Evolutionary conservation across 768 basidiomycete species (phyloP), one percentile per base, ranked within the genome.

Genomic region (Kwoniella shandongensis): DNA sequence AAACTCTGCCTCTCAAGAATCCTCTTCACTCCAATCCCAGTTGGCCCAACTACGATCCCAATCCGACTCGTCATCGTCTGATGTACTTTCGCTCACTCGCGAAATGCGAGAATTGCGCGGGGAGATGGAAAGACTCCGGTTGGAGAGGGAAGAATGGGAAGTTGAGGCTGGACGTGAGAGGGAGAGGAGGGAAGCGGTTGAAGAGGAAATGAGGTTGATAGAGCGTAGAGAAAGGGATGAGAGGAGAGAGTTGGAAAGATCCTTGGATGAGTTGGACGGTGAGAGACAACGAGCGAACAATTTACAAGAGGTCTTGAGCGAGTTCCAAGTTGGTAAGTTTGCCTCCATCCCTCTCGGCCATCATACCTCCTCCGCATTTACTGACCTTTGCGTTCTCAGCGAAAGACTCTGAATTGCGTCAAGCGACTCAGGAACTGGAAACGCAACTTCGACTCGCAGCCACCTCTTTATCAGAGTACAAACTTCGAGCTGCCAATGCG

Each of bases 301-400:
- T 77, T 75, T 99, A 57, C 89, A 97, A 74, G 87, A 88, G 2
- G 96, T 99, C 3, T 78, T 99, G 67, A 87, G 90, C 70, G 96
- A 98, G 77, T 99, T 98, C 78, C 91, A 98, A 78, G 81, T 85
- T 51, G 87, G 94, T 93, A 66, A 57, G 87, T 79, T 2, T 25
- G 1, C 30, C 35, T 26, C 18, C 46, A 30, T 18, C 42, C 52
- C 51, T 36, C 23, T 50, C 22, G 22, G 26, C 45, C 27, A n/a
- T 7, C 23, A 47, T 17, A n/a, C n/a, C n/a, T n/a, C n/a, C n/a
- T n/a, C n/a, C n/a, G n/a, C n/a, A n/a, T n/a, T n/a, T n/a, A n/a
- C 44, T 44, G 44, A 44, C 44, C n/a, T n/a, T n/a, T n/a, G 25
- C 44, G 6, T 10, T 23, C 35, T 18, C 70, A 96, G 92, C 87